Evolutionary conservation across 1,284 basidiomycete species (phyloP).

Genomic region (Boletellus sp.): DNA sequence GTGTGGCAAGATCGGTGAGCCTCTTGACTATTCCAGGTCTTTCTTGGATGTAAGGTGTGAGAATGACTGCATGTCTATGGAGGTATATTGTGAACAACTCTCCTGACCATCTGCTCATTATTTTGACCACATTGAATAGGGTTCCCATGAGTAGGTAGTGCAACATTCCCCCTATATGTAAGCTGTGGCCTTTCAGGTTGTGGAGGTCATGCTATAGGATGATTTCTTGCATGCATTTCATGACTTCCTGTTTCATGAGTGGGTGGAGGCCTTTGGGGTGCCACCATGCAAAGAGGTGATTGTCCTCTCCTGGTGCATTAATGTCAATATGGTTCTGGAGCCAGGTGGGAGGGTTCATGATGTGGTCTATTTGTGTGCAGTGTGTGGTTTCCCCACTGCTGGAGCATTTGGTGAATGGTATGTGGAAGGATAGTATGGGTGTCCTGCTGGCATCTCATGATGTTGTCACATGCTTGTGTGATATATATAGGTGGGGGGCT

Average conservation of each 20-base stretch:
- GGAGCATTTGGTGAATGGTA: neutral
- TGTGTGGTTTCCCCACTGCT: neutral
- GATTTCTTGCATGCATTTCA: neutral
- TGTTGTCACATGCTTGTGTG: too few species aligned
- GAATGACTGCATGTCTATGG: neutral
- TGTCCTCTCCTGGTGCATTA: neutral
- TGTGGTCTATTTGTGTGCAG: neutral
- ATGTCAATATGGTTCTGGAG: neutral
- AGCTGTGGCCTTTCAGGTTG: constrained; percentile 1
- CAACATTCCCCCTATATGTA: neutral
- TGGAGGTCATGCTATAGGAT: neutral
- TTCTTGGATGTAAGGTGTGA: constrained; percentile 1
- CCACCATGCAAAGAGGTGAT: neutral
- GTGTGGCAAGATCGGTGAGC: neutral
- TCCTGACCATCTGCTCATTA: constrained; percentile 1
- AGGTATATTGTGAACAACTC: neutral
- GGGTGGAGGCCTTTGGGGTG: neutral
- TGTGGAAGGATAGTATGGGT: neutral
- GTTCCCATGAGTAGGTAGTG: constrained; percentile 1
- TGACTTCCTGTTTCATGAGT: neutral
- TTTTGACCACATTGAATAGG: constrained; percentile 7
- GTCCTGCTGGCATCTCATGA: neutral
- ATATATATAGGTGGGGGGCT: too few species aligned
- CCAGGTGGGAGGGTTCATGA: neutral
- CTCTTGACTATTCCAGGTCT: neutral